Conservation (phyloP, 768 basidiomycete species). For the Phylloporus rhodoxanthus region DNA sequence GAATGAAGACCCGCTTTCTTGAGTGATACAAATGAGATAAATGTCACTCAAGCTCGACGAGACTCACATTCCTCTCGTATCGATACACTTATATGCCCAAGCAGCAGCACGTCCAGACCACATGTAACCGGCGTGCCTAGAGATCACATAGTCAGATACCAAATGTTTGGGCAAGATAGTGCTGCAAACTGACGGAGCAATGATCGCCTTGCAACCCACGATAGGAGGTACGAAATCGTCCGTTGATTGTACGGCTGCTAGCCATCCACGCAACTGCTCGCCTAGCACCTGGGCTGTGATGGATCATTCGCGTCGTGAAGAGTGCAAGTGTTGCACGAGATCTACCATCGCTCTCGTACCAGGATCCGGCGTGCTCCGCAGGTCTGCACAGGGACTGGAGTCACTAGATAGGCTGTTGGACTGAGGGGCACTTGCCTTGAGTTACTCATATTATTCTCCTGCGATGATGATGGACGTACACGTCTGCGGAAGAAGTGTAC, state of each 20-base stretch:
- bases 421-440: conserved; percentile 22
- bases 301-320: conserved; percentile 10
- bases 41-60: neutral
- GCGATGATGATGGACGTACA: conserved; percentile 7
- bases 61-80: conserved; percentile 72
- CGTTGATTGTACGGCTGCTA: conserved; percentile 50
- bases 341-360: conserved; percentile 76
- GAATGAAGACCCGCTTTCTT: conserved; percentile 88
- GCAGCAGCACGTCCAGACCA: conserved; percentile 94
- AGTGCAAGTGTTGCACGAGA: conserved; percentile 11
- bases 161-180: neutral
- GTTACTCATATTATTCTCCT: conserved; percentile 21
- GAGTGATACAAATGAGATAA: conserved; percentile 6
- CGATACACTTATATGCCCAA: conserved; percentile 92
- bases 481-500: conserved; percentile 13
- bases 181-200: conserved; percentile 73
- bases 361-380: conserved; percentile 84
- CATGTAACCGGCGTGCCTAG: conserved; percentile 90
- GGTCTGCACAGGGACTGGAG: conserved; percentile 30
- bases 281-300: conserved; percentile 51
- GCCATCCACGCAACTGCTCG: conserved; percentile 57
- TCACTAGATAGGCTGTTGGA: neutral
- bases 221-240: conserved; percentile 59
- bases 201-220: conserved; percentile 74
- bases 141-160: conserved; percentile 6